Evolutionary conservation across 2,329 filamentous ascomycete species (phyloP).

Genomic region (Trichophyton rubrum): DNA sequence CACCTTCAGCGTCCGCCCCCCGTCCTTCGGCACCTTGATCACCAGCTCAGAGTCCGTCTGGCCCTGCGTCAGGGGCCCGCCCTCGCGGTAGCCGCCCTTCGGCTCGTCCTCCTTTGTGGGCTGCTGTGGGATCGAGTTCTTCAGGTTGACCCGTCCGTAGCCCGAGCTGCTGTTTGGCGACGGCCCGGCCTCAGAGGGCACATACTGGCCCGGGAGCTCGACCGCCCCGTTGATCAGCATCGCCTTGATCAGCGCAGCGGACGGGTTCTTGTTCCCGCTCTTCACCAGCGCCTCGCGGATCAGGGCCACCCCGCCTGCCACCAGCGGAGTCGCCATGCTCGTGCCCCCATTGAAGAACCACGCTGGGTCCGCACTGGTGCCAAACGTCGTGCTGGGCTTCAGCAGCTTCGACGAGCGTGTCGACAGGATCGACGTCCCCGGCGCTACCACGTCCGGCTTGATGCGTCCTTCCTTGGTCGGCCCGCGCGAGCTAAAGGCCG

Average conservation of each 20-base stretch:
- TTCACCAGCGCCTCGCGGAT: constrained; percentile 14
- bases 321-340: constrained; percentile 18
- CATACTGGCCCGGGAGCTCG: constrained; percentile 13
- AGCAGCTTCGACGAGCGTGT: constrained; percentile 10
- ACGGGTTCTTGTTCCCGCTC: constrained; percentile 12
- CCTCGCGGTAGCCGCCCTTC: constrained; percentile 8
- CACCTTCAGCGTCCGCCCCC: constrained; percentile 11
- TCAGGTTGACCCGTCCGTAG: constrained; percentile 16
- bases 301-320: constrained; percentile 16
- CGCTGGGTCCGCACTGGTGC: constrained; percentile 10
- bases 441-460: constrained; percentile 19
- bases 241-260: constrained; percentile 18
- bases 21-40: constrained; percentile 6
- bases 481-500: constrained; percentile 17
- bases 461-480: constrained; percentile 13
- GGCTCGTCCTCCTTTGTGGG: constrained; percentile 2
- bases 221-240: constrained; percentile 19
- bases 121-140: constrained; percentile 10
- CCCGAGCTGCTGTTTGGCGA: constrained; percentile 15
- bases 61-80: constrained; percentile 5
- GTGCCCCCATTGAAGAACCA: constrained; percentile 15
- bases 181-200: constrained; percentile 13
- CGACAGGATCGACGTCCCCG: constrained; percentile 16
- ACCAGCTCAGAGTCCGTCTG: constrained; percentile 6
- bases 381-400: constrained; percentile 4